Conservation (phyloP, 179 eudicot species). For the Silene vulgaris region DNA sequence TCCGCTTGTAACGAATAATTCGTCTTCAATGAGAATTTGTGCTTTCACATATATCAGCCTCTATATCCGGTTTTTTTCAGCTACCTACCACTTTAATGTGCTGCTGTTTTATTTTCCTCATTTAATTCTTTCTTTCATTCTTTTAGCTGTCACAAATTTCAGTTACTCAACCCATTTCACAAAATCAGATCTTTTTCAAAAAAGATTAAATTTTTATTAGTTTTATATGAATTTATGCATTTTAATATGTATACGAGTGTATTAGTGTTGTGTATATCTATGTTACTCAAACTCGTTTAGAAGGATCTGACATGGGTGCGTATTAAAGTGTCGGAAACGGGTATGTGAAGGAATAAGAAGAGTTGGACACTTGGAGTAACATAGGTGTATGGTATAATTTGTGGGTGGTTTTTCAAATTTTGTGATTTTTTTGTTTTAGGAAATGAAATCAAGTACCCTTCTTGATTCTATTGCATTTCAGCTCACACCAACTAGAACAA, state of each 20-base stretch:
- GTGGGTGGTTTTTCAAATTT: neutral
- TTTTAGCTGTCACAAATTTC: constrained; percentile 12
- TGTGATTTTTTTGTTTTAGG: constrained; percentile 3
- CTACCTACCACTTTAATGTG: constrained; percentile 19
- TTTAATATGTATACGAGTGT: constrained; percentile 6
- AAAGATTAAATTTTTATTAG: neutral
- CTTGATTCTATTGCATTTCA: constrained; percentile 77
- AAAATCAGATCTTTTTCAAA: constrained; percentile 20
- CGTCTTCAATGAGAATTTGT: no score
- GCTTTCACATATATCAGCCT: neutral
- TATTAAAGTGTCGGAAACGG: no score
- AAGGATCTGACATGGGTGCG: no score
- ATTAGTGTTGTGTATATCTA: neutral
- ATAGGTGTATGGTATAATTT: neutral
- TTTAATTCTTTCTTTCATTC: neutral
- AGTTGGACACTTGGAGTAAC: no score
- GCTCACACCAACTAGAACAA: constrained; percentile 96
- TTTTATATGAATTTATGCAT: neutral
- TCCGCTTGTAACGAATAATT: no score
- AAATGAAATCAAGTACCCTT: constrained; percentile 61
- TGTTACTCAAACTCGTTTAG: no score
- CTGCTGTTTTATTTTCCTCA: neutral
- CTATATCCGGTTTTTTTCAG: neutral
- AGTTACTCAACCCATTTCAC: constrained; percentile 3
- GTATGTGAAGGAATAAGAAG: no score